phyloP scores from a whole-genome alignment of 2,329 filamentous ascomycete species.

The Conoideocrella luteorostrata region DNA sequence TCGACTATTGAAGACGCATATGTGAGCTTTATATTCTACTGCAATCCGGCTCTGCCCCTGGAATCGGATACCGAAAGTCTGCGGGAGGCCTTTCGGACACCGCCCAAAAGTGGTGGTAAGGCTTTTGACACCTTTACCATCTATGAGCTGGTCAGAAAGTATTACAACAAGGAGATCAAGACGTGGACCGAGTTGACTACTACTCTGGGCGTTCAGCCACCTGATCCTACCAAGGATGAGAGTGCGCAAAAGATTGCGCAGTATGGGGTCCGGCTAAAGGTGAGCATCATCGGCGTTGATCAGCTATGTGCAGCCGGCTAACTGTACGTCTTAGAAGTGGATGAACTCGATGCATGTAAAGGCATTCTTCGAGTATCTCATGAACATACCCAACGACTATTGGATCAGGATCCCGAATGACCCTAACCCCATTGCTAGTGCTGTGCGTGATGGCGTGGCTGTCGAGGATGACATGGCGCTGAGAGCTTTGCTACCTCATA shows the following conservation, averaged over 20 bases:
- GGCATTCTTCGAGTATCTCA: conserved; percentile 86
- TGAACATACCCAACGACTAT: conserved; percentile 72
- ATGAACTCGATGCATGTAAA: conserved; percentile 96
- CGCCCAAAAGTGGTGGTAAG: conserved; percentile 83
- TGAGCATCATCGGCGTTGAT: conserved; percentile 29
- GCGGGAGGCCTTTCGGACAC: conserved; percentile 68
- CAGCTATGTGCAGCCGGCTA: background rate
- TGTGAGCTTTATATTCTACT: conserved; percentile 79
- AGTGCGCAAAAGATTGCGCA: conserved; percentile 92
- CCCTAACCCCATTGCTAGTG: conserved; percentile 54
- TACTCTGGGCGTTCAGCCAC: conserved; percentile 81
- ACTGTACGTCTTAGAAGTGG: conserved; percentile 59
- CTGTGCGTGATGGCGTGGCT: conserved; percentile 72
- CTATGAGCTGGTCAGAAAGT: conserved; percentile 70
- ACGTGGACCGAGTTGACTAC: conserved; percentile 88
- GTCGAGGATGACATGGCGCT: conserved; percentile 86
- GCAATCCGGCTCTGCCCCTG: conserved; percentile 71
- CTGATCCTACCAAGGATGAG: conserved; percentile 74
- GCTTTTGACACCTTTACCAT: conserved; percentile 72
- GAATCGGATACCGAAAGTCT: conserved; percentile 64
- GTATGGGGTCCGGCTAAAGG: conserved; percentile 87
- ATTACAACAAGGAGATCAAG: conserved; percentile 78
- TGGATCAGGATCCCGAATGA: conserved; percentile 68
- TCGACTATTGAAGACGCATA: conserved; percentile 76
- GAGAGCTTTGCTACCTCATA: conserved; percentile 74